A percentile compares a stretch with the other conserved stretches of the same genome.
phyloP scores from a whole-genome alignment of 73 alveolate genomes.

The Blepharisma japonicum region DNA sequence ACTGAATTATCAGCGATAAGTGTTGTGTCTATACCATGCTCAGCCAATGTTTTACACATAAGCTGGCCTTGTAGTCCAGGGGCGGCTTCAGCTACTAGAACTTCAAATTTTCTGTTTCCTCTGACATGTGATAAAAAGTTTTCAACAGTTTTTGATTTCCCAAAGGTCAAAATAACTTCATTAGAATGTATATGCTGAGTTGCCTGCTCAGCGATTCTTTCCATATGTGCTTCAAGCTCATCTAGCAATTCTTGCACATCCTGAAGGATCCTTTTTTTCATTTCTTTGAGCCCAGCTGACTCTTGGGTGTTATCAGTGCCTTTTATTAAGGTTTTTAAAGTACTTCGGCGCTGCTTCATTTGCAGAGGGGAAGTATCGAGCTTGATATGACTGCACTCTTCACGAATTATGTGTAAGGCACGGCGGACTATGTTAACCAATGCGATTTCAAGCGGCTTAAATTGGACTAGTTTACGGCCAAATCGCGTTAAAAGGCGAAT shows the following conservation, averaged over 20 bases:
- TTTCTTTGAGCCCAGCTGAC: constrained; percentile 28
- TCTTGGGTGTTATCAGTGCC: constrained; percentile 35
- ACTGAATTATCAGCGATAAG: constrained; percentile 76
- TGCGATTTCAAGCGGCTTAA: constrained; percentile 40
- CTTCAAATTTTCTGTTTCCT: constrained; percentile 71
- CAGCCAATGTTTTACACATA: constrained; percentile 70
- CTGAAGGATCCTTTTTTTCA: constrained; percentile 37
- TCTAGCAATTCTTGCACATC: constrained; percentile 44
- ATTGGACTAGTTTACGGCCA: neutral
- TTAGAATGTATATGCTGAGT: constrained; percentile 56
- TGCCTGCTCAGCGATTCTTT: constrained; percentile 73
- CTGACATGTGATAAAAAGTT: constrained; percentile 70
- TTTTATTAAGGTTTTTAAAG: constrained; percentile 21
- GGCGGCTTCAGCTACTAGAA: constrained; percentile 77
- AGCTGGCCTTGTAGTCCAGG: constrained; percentile 67
- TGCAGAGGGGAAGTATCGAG: constrained; percentile 44
- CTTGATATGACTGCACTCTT: constrained; percentile 57
- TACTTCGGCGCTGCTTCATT: constrained; percentile 40
- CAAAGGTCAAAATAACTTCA: constrained; percentile 76
- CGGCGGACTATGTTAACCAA: constrained; percentile 78
- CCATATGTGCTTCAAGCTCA: constrained; percentile 52
- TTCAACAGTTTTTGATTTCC: constrained; percentile 68
- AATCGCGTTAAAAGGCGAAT: neutral
- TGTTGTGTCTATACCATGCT: constrained; percentile 63
- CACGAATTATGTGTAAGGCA: constrained; percentile 75